A percentile compares a stretch with the other conserved stretches of the same genome.
Conservation (phyloP, 2,329 filamentous ascomycete species). For the Aspergillus sp. region DNA sequence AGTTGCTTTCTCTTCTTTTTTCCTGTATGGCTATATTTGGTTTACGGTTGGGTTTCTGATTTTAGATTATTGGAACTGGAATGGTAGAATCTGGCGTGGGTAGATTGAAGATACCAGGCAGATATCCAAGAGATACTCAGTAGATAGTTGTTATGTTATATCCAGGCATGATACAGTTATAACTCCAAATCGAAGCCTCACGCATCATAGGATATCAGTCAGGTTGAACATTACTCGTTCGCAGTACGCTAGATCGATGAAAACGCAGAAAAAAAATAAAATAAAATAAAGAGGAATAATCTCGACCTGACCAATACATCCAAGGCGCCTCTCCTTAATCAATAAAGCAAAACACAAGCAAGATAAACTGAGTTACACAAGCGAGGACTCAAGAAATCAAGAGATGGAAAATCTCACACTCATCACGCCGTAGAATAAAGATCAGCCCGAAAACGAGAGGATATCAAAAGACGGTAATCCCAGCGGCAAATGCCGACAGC, state of each 20-base stretch:
- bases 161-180: background rate
- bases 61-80: too few species aligned
- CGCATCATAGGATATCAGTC: background rate
- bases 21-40: background rate
- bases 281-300: background rate
- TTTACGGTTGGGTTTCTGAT: background rate
- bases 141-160: background rate
- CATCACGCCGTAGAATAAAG: conserved; percentile 7
- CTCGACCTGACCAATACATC: background rate
- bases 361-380: background rate
- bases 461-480: conserved; percentile 10
- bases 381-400: conserved; percentile 2
- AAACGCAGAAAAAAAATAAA: background rate
- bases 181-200: background rate
- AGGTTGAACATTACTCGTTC: background rate
- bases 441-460: conserved; percentile 9
- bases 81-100: background rate
- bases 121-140: background rate
- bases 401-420: conserved; percentile 2
- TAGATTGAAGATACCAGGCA: background rate
- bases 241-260: background rate
- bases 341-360: background rate
- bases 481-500: background rate
- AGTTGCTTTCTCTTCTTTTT: background rate
- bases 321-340: background rate